phyloP scores from a whole-genome alignment of 2,329 filamentous ascomycete genomes.

The Aspergillus aculeatinus region DNA sequence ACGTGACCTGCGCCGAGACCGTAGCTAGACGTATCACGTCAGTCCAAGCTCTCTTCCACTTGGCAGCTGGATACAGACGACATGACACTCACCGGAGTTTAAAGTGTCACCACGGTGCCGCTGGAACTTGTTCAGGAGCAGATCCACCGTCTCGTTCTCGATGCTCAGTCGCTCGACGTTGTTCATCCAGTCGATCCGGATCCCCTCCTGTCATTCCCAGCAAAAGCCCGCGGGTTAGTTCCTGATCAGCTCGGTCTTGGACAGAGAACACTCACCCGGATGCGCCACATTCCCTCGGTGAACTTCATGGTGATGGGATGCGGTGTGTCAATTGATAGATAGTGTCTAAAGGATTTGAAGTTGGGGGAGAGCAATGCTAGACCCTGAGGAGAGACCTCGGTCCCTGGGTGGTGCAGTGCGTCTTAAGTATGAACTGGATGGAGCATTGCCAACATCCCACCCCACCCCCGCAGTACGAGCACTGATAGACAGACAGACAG shows the following conservation, averaged over 20 bases:
- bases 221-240: not conserved
- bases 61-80: too few relatives aligned
- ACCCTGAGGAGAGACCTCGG: too few relatives aligned
- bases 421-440: too few relatives aligned
- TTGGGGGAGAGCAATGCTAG: too few relatives aligned
- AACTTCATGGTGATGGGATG: constrained; percentile 38
- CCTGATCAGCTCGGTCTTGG: not conserved
- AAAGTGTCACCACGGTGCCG: constrained; percentile 41
- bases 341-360: too few relatives aligned
- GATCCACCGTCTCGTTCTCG: constrained; percentile 32
- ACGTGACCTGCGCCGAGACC: constrained; percentile 34
- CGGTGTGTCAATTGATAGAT: not conserved
- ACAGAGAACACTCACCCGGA: constrained; percentile 23
- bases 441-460: not conserved
- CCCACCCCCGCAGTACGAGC: not conserved
- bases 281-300: constrained; percentile 43
- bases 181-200: constrained; percentile 44
- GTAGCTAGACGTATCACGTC: constrained; percentile 26
- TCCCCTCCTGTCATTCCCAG: constrained; percentile 30
- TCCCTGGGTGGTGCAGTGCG: too few relatives aligned
- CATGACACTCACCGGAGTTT: constrained; percentile 31
- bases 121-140: constrained; percentile 41
- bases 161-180: constrained; percentile 38
- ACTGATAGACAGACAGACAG: too few relatives aligned
- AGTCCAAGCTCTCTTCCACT: not conserved